Evolutionary conservation across 169 alveolate species (phyloP).

Genomic region (Plasmodium ovale): DNA sequence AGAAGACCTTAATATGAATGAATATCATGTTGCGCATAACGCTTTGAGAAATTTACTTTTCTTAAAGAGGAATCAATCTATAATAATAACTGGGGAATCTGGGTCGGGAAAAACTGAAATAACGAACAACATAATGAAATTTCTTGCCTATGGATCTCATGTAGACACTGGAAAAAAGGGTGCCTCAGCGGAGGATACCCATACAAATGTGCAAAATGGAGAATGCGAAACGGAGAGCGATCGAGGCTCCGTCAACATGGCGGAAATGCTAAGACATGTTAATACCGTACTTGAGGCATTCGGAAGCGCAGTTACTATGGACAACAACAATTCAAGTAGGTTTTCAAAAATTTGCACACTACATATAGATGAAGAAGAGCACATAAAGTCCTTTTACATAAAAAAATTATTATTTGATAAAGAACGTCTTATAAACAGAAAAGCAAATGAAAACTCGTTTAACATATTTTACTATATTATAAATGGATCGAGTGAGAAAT

Average conservation of each 20-base stretch:
- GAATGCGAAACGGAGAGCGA: not conserved
- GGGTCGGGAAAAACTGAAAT: constrained; percentile 97
- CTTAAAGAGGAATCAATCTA: constrained; percentile 86
- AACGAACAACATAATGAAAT: constrained; percentile 90
- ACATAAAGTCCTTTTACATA: constrained; percentile 3
- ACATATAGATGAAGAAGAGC: constrained; percentile 11
- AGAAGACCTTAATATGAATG: constrained; percentile 23
- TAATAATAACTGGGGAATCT: constrained; percentile 94
- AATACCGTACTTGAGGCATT: constrained; percentile 43
- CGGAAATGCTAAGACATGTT: constrained; percentile 11
- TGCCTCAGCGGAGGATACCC: not conserved
- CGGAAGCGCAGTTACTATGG: constrained; percentile 35
- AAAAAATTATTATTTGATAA: constrained; percentile 43
- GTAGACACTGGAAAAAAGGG: not conserved
- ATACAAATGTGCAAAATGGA: not conserved
- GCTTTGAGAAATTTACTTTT: constrained; percentile 28
- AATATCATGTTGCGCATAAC: constrained; percentile 12
- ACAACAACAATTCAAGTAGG: constrained; percentile 56
- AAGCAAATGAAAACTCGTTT: constrained; percentile 25
- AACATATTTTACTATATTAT: constrained; percentile 53
- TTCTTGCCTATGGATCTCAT: constrained; percentile 80
- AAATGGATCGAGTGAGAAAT: constrained; percentile 57
- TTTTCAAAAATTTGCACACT: constrained; percentile 28
- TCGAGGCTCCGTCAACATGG: not conserved
- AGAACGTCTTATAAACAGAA: constrained; percentile 33